phyloP scores from a whole-genome alignment of 2,329 filamentous ascomycete genomes.

The Colletotrichum cereale region DNA sequence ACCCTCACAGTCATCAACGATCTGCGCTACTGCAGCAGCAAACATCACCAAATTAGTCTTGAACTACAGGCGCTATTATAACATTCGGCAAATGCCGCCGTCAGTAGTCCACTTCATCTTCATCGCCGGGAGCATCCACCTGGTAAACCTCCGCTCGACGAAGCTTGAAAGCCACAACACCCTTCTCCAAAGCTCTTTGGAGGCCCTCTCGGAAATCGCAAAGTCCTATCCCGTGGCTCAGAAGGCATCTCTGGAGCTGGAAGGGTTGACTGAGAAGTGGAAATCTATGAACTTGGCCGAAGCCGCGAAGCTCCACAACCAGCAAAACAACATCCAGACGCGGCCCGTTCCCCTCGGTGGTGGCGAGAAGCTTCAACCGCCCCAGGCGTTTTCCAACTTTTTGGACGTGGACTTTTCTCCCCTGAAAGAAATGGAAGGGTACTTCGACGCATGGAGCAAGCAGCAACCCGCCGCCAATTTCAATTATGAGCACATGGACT shows the following conservation, averaged over 20 bases:
- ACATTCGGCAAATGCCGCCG: constrained; percentile 22
- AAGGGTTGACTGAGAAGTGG: constrained; percentile 7
- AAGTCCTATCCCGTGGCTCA: constrained; percentile 17
- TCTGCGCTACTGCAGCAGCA: constrained; percentile 8
- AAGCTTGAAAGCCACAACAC: background rate
- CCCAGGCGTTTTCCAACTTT: background rate
- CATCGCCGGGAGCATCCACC: constrained; percentile 27
- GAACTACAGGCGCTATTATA: background rate
- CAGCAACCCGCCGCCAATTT: background rate
- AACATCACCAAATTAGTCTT: constrained; percentile 10
- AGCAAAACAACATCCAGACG: background rate
- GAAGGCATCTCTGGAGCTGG: background rate
- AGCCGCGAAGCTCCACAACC: background rate
- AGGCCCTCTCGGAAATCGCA: background rate
- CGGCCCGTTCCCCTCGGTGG: background rate
- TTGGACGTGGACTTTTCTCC: constrained; percentile 3
- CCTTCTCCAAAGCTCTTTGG: constrained; percentile 18
- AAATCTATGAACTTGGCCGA: background rate
- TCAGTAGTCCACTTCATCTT: constrained; percentile 26
- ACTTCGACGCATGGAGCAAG: background rate
- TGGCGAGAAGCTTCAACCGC: background rate
- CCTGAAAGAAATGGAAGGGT: background rate
- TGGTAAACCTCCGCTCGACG: background rate
- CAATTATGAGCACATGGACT: background rate
- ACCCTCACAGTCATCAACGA: background rate